Evolutionary conservation across 2,329 filamentous ascomycete genomes (phyloP).

Genomic region (Parascedosporium putredinis): DNA sequence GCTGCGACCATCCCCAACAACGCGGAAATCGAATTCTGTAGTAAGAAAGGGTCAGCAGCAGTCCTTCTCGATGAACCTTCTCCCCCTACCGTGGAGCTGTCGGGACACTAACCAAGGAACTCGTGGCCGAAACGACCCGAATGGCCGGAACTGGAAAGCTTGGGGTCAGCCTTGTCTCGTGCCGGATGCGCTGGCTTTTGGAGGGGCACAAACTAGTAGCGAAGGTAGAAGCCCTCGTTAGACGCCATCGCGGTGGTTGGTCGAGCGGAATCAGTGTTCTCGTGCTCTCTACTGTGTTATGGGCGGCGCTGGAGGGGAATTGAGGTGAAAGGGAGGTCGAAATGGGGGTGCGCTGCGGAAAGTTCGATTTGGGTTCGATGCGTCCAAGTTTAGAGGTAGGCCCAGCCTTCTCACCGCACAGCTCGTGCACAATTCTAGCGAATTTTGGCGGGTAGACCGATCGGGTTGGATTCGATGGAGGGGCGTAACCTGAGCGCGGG

Average conservation of each 20-base stretch:
- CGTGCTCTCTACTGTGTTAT: neutral
- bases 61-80: too few species aligned
- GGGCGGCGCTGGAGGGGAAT: neutral
- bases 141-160: slow-evolving; percentile 69
- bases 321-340: neutral
- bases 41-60: neutral
- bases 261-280: neutral
- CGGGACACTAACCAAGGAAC: slow-evolving; percentile 77
- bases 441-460: neutral
- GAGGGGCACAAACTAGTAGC: slow-evolving; percentile 72
- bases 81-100: too few species aligned
- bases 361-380: neutral
- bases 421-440: too few species aligned
- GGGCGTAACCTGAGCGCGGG: neutral
- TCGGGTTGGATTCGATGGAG: neutral
- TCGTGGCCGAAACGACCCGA: slow-evolving; percentile 96
- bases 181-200: neutral
- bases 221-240: slow-evolving; percentile 77
- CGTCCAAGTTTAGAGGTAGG: neutral
- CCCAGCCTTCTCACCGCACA: slow-evolving; percentile 2
- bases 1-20: slow-evolving; percentile 83
- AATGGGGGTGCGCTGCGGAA: neutral
- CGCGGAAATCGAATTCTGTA: slow-evolving; percentile 90
- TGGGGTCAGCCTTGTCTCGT: slow-evolving; percentile 9
- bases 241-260: slow-evolving; percentile 45